Percentiles rank a stretch among this genome's conserved stretches.
phyloP scores from a whole-genome alignment of 1,139 yeast species.

The Lipomyces yarrowii region DNA sequence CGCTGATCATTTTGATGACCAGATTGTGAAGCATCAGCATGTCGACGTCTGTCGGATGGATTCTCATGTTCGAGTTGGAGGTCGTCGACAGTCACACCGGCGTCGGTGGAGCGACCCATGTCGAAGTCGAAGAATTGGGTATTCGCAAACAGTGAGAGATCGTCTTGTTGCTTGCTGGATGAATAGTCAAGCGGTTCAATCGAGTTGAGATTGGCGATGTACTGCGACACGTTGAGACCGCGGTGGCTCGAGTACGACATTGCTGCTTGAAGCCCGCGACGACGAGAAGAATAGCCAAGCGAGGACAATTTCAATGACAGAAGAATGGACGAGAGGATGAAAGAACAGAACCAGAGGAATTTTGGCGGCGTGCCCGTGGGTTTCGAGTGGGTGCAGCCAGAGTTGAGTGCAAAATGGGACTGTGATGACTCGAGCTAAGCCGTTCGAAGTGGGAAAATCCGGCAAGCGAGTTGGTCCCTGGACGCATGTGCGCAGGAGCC shows the following conservation, averaged over 20 bases:
- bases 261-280: neutral
- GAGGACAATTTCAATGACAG: neutral
- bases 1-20: constrained; percentile 9
- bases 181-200: constrained; percentile 38
- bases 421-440: neutral
- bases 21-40: constrained; percentile 4
- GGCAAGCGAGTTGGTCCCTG: neutral
- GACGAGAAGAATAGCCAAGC: neutral
- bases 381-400: neutral
- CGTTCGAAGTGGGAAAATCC: neutral
- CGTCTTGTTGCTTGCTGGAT: constrained; percentile 40
- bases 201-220: constrained; percentile 42
- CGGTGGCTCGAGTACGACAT: constrained; percentile 31
- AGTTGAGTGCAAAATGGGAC: neutral
- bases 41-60: constrained; percentile 13
- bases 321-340: neutral
- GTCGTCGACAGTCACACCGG: constrained; percentile 47
- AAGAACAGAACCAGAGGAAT: neutral
- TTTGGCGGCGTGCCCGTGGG: neutral
- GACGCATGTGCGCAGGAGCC: neutral
- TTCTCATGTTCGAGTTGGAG: constrained; percentile 46
- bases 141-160: constrained; percentile 47
- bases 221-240: constrained; percentile 39
- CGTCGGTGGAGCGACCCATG: constrained; percentile 48
- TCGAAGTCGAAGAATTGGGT: constrained; percentile 51